Conservation (phyloP, 176 grass and related monocot genomes). For the Ensete ventricosum region DNA sequence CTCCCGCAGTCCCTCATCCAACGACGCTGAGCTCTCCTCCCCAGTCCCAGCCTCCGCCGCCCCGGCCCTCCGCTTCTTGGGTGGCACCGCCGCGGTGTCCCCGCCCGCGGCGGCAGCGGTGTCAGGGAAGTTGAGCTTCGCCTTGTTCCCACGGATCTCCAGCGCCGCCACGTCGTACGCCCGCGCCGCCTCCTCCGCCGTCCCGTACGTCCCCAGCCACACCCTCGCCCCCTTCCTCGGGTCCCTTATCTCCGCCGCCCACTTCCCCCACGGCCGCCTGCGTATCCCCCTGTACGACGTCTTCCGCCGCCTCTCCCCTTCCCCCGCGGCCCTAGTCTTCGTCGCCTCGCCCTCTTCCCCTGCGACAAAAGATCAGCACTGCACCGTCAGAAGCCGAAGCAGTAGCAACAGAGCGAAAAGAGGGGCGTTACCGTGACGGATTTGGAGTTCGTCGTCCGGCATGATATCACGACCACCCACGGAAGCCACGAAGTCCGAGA, state of each 20-base stretch:
- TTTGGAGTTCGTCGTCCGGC: not conserved
- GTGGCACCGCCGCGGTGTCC: conserved; percentile 17
- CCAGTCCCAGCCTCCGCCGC: not conserved
- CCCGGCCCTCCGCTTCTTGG: not conserved
- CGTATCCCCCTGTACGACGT: not conserved
- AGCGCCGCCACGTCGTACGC: conserved; percentile 13
- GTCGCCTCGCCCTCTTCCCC: not conserved
- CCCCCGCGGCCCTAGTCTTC: not conserved
- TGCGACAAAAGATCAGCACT: not conserved
- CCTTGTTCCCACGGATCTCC: conserved; percentile 7
- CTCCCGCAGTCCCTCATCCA: not conserved
- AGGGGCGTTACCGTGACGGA: not conserved
- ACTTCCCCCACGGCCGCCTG: not conserved
- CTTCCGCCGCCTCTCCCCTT: not conserved
- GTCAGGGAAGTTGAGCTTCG: conserved; percentile 14
- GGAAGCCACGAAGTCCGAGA: conserved; percentile 18
- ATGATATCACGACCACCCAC: not conserved
- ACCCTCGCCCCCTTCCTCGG: conserved; percentile 9
- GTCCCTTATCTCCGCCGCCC: conserved; percentile 15
- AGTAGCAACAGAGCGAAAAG: too few relatives aligned
- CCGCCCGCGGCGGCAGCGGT: not conserved
- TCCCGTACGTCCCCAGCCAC: conserved; percentile 15
- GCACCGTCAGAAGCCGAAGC: too few relatives aligned
- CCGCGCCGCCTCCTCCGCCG: conserved; percentile 7
- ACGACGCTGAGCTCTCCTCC: not conserved